phyloP scores from a whole-genome alignment of 1,284 basidiomycete genomes.

The Ganoderma lingzhi region DNA sequence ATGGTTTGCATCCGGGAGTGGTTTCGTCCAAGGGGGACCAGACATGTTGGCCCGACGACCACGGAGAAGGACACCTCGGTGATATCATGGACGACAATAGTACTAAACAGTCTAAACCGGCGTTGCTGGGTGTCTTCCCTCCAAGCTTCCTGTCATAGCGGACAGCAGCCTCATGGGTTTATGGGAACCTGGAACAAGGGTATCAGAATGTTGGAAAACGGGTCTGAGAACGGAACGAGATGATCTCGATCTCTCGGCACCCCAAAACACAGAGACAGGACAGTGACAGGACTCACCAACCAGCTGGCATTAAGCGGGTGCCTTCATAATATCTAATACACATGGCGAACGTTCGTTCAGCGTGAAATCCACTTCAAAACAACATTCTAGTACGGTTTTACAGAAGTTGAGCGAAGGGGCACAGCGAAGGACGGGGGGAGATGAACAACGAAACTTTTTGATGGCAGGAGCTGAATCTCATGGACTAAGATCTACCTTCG shows the following conservation, averaged over 20 bases:
- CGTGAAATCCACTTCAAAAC: not conserved
- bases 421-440: not conserved
- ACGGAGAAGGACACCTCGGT: not conserved
- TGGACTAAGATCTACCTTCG: not conserved
- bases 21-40: not conserved
- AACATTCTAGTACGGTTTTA: not conserved
- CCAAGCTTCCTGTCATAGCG: not conserved
- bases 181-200: not conserved
- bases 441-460: not conserved
- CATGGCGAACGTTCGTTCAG: not conserved
- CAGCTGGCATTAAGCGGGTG: not conserved
- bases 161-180: not conserved
- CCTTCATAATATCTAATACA: not conserved
- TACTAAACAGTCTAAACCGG: slow-evolving; percentile 4
- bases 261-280: not conserved
- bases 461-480: not conserved
- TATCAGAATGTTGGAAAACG: not conserved
- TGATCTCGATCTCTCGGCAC: not conserved
- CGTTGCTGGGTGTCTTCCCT: not conserved
- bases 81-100: not conserved
- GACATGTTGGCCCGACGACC: not conserved
- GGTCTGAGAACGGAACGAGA: not conserved
- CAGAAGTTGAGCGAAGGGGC: not conserved
- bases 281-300: not conserved
- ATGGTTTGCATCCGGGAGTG: not conserved